A percentile compares a stretch with the other conserved stretches of the same genome.
These are phyloP conservation scores for Paramecium sexaurelia DNA, from an alignment of 73 alveolate genomes.

Conservation along the genomic window DNA sequence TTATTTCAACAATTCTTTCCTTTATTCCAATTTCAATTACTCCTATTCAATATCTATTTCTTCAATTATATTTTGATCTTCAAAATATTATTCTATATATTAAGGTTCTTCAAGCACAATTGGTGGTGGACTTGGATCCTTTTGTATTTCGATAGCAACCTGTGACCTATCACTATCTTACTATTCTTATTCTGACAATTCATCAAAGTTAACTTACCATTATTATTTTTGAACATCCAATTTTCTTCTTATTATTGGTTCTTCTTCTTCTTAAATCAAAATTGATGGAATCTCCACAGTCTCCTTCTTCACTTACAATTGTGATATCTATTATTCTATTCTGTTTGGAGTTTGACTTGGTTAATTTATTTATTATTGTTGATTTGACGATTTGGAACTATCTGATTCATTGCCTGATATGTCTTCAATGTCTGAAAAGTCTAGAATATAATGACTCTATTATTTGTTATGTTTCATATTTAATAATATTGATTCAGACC, in stretches of 20 bases:
- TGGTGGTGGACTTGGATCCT: constrained; percentile 10
- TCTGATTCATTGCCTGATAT: background rate
- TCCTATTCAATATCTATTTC: background rate
- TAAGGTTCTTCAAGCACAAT: constrained; percentile 12
- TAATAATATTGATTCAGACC: background rate
- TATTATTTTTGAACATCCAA: background rate
- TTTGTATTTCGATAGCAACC: background rate
- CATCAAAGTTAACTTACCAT: background rate
- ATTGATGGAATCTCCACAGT: background rate
- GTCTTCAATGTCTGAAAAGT: background rate
- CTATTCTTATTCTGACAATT: background rate
- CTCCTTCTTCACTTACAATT: background rate
- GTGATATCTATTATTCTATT: background rate
- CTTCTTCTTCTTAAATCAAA: background rate
- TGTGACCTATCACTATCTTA: background rate
- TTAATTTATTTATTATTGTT: background rate
- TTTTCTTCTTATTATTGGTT: background rate
- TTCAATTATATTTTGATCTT: background rate
- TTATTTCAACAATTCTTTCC: background rate
- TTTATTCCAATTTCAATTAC: background rate
- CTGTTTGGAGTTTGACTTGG: background rate
- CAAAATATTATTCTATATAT: constrained; percentile 11
- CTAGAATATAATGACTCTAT: background rate
- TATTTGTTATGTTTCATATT: background rate
- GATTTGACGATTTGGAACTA: background rate